A percentile compares a stretch with the other conserved stretches of the same genome.
Conservation (phyloP, 768 basidiomycete species). For the Daedaleopsis nitida region DNA sequence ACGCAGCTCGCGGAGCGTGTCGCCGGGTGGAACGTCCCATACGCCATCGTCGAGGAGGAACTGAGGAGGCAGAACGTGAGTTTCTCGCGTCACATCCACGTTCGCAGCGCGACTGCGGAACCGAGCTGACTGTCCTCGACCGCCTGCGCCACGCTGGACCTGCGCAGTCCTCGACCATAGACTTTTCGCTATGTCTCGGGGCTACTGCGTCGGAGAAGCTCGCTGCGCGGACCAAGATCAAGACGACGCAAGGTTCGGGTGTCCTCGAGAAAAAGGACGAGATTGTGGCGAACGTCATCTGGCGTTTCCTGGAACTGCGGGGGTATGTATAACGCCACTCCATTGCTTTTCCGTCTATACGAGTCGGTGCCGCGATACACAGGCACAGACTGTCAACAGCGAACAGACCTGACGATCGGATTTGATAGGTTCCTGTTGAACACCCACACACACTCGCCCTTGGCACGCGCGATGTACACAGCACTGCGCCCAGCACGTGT, state of each 20-base stretch:
- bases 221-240: slow-evolving; percentile 79
- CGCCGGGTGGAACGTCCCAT: slow-evolving; percentile 86
- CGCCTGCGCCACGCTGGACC: slow-evolving; percentile 7
- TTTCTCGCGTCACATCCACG: slow-evolving; percentile 18
- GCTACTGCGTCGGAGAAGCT: slow-evolving; percentile 83
- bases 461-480: slow-evolving; percentile 89
- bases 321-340: slow-evolving; percentile 61
- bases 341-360: not conserved
- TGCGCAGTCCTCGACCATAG: slow-evolving; percentile 91
- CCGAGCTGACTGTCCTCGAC: slow-evolving; percentile 18
- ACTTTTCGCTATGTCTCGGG: slow-evolving; percentile 92
- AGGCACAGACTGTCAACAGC: slow-evolving; percentile 1
- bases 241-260: slow-evolving; percentile 41
- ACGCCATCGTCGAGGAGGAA: slow-evolving; percentile 88
- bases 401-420: slow-evolving; percentile 1
- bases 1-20: slow-evolving; percentile 88
- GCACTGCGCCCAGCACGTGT: slow-evolving; percentile 77
- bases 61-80: slow-evolving; percentile 94
- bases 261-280: slow-evolving; percentile 97
- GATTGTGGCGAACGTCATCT: slow-evolving; percentile 96
- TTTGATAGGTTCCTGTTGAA: slow-evolving; percentile 78
- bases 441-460: slow-evolving; percentile 83
- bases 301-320: slow-evolving; percentile 95
- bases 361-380: not conserved
- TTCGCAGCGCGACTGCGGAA: slow-evolving; percentile 1